These are phyloP conservation scores for Lentinula sp. DNA, from an alignment of 768 basidiomycete genomes.

Conservation along the genomic window DNA sequence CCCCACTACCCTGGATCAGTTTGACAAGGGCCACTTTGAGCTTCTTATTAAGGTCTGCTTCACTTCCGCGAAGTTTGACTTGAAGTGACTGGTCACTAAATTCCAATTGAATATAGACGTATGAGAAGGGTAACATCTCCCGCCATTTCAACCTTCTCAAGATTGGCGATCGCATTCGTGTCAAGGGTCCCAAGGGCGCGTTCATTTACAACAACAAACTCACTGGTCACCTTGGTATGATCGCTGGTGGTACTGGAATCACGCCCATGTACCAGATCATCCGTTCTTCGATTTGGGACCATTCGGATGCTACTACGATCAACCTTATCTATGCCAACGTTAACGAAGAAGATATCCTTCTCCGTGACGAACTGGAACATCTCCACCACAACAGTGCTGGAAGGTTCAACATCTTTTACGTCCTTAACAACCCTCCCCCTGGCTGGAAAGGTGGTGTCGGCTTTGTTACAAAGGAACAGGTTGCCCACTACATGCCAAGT, in stretches of 20 bases:
- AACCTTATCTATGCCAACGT: constrained; percentile 97
- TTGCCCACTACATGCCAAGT: constrained; percentile 73
- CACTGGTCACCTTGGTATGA: constrained; percentile 86
- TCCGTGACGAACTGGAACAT: constrained; percentile 82
- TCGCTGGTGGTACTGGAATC: constrained; percentile 97
- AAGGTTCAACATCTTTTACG: constrained; percentile 78
- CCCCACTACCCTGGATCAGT: constrained; percentile 86
- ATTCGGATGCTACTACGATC: constrained; percentile 76
- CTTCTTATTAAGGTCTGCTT: constrained; percentile 85
- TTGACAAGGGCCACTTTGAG: constrained; percentile 87
- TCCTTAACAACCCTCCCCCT: constrained; percentile 90
- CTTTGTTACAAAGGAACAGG: constrained; percentile 91
- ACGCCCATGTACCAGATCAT: constrained; percentile 99
- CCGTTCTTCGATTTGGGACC: constrained; percentile 86
- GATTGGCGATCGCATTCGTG: constrained; percentile 79
- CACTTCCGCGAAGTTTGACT: not conserved
- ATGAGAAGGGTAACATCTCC: constrained; percentile 97
- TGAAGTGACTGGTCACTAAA: not conserved
- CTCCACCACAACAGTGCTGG: constrained; percentile 51
- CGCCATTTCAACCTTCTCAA: constrained; percentile 76
- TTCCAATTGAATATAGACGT: constrained; percentile 77
- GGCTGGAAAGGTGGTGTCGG: constrained; percentile 87
- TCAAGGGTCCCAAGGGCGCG: constrained; percentile 96
- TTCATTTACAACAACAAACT: constrained; percentile 78
- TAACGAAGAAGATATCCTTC: constrained; percentile 84